Base-by-base conservation (phyloP, 1,284 basidiomycete species). In the Pisolithus thermaeus region DNA sequence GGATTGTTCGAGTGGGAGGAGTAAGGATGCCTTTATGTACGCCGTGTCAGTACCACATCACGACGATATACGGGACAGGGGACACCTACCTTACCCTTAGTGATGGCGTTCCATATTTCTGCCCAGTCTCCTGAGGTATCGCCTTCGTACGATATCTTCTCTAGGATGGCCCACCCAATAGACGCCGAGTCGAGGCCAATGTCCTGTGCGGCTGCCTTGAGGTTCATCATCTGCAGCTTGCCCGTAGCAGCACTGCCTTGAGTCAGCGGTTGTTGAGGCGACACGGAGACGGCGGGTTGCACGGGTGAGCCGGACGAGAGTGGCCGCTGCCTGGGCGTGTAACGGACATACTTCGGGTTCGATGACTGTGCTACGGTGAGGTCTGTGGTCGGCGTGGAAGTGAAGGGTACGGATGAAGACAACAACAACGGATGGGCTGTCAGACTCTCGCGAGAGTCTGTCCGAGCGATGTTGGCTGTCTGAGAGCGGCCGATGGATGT, bases 151-250 rank as follows among this genome's bases (percentile, higher is more conserved):
- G 87, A 79, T 22, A 95, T 73, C 56, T 80, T 82, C 68, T 95
- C 91, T 44, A 94, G 72, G 46, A 95, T 90, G 18, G 81, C 81
- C 90, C 90, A 92, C 1, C 92, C 92, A 42, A 90, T 70, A 52
- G 81, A 86, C 20, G 75, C 78, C 23, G 78, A 76, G 52, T 84
- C 85, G 43, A 92, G 69, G 1, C 90, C 90, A 18, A 90, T 76
- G 52, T 73, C 73, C 67, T 94, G 91, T 1, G 83, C 86, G 2
- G 84, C 84, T 1, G 89, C 83, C 68, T 90, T 92, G 52, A 94
- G 72, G 61, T 84, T 87, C 70, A 90, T 85, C 18, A 90, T 69
- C 63, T 92, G 89, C 6, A 91, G 68, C 61, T 81, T 83, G 56
- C 75, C 81, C 8, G 83, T 79, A 3, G 83, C 84, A 61, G 80